A percentile compares a stretch with the other conserved stretches of the same genome.
phyloP scores from a whole-genome alignment of 2,329 filamentous ascomycete species.

The Ciborinia camelliae region DNA sequence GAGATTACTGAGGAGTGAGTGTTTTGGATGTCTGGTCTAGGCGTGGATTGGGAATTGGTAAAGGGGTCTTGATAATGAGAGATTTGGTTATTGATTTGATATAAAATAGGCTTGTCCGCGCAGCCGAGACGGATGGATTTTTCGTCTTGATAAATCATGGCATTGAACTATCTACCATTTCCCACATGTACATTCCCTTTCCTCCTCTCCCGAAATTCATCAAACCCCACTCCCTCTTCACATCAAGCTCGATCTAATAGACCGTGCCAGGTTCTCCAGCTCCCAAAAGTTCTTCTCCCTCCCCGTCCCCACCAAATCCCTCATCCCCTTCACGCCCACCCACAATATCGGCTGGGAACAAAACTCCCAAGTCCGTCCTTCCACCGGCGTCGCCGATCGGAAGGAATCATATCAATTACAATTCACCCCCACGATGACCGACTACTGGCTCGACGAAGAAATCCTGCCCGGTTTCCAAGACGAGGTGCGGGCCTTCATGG shows the following conservation, averaged over 20 bases:
- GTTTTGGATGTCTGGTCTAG: background rate
- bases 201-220: background rate
- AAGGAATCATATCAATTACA: constrained; percentile 60
- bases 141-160: constrained; percentile 54
- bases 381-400: constrained; percentile 51
- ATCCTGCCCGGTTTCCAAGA: constrained; percentile 48
- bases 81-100: background rate
- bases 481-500: constrained; percentile 39
- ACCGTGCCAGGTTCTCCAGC: constrained; percentile 38
- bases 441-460: constrained; percentile 37
- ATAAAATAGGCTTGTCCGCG: constrained; percentile 38
- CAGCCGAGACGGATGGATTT: constrained; percentile 57
- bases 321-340: constrained; percentile 47
- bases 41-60: background rate
- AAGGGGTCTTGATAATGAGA: background rate
- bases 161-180: constrained; percentile 29
- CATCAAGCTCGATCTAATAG: constrained; percentile 44
- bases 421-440: constrained; percentile 41
- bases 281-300: constrained; percentile 52
- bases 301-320: constrained; percentile 46
- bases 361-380: constrained; percentile 52
- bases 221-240: constrained; percentile 37
- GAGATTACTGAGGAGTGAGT: constrained; percentile 52
- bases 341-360: constrained; percentile 53
- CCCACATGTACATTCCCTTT: background rate